A percentile compares a stretch with the other conserved stretches of the same genome.
Conservation (phyloP, 257 asterid species). For the Plectranthus barbatus region DNA sequence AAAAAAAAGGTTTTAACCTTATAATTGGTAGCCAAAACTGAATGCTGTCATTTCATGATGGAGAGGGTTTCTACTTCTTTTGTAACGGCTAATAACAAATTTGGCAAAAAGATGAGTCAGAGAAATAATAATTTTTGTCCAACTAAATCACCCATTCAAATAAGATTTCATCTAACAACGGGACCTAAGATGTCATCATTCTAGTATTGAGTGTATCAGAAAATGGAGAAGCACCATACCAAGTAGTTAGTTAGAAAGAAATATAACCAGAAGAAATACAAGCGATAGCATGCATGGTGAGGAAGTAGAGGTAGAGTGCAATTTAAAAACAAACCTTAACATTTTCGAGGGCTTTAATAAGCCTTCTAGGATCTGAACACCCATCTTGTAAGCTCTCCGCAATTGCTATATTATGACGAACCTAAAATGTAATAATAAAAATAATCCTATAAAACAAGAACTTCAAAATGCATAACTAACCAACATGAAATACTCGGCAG, state of each 20-base stretch:
- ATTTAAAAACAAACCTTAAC: slow-evolving; percentile 56
- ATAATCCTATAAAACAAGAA: background rate
- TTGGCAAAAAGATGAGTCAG: background rate
- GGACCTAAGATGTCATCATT: background rate
- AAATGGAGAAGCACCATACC: background rate
- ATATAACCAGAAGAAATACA: background rate
- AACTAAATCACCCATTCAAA: background rate
- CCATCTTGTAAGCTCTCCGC: slow-evolving; percentile 67
- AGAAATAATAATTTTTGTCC: background rate
- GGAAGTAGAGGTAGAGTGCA: background rate
- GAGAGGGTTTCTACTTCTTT: background rate
- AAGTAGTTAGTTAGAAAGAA: background rate
- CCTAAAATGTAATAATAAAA: slow-evolving; percentile 27
- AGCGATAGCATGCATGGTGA: background rate
- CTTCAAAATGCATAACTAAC: background rate
- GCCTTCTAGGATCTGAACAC: slow-evolving; percentile 62
- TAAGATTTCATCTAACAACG: background rate
- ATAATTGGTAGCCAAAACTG: no score
- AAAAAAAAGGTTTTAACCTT: no score
- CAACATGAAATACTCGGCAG: background rate
- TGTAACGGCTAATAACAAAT: background rate
- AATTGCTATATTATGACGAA: slow-evolving; percentile 62
- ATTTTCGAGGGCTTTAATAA: slow-evolving; percentile 53
- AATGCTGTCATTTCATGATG: background rate
- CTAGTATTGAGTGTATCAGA: no score